Evolutionary conservation across 208 protist species (phyloP), one percentile per base, ranked within the genome.

Genomic region (Acanthamoeba sp.): DNA sequence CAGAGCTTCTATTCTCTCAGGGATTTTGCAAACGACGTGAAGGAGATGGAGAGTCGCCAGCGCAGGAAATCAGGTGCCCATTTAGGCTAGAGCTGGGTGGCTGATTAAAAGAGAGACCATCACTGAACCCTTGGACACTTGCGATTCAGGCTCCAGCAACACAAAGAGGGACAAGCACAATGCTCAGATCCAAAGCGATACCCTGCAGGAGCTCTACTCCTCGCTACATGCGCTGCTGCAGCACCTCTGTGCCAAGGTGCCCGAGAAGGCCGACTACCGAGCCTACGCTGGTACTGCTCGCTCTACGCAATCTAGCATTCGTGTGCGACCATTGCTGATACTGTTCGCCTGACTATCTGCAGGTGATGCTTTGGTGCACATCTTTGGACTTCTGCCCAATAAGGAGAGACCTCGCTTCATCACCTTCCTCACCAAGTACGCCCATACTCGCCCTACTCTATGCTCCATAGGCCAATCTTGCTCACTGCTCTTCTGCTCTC

Each of bases 321-420:
- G n/a, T n/a, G n/a, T n/a, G n/a, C n/a, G n/a, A n/a, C n/a, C n/a
- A n/a, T n/a, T n/a, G n/a, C n/a, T n/a, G n/a, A n/a, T n/a, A n/a
- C n/a, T n/a, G n/a, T n/a, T n/a, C n/a, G n/a, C n/a, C n/a, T 48
- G 0, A 9, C 40, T 55, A 3, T 24, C 80, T 29, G 14, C 42
- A 90, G 88, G 62, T 48, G 88, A 80, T n/a, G 88, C 88, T 20
- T 20, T 93, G 12, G 38, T 45, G 22, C 18, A 38, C 12, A 57
- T 93, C 62, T 93, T 93, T 78, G 55, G 88, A 5, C 34, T 45
- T 29, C 64, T 93, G 27, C 88, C 88, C 55, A 93, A 80, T 34
- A 48, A 55, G 4, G 62, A 93, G 66, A 42, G 88, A 62, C 88
- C 88, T 93, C 88, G 88, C 66, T 93, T 93, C 40, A 62, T 93